These are phyloP conservation scores for Brassica hybrid DNA, from an alignment of 441 rosid species.

Conservation along the genomic window DNA sequence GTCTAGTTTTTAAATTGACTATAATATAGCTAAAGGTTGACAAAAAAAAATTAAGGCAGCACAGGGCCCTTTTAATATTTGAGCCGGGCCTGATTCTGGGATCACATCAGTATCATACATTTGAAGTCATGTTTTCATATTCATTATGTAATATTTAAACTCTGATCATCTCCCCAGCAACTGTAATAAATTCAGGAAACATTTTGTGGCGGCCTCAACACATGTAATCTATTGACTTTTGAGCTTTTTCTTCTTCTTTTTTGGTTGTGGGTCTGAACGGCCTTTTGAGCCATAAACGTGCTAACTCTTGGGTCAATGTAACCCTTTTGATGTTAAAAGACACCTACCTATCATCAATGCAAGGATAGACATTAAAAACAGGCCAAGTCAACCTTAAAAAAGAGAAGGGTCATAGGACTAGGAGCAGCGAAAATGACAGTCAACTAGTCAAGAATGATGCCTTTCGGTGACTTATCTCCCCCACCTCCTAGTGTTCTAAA, in stretches of 20 bases:
- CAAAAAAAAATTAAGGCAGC: no score
- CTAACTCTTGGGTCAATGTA: background rate
- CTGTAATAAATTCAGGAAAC: background rate
- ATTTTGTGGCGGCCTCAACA: background rate
- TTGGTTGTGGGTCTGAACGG: background rate
- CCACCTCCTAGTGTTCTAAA: slow-evolving; percentile 22
- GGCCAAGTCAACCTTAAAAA: slow-evolving; percentile 1
- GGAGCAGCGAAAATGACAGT: slow-evolving; percentile 24
- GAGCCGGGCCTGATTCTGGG: background rate
- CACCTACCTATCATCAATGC: background rate
- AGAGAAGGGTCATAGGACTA: background rate
- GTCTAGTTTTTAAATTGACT: no score
- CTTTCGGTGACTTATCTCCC: slow-evolving; percentile 32
- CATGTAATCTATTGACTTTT: background rate
- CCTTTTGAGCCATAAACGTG: background rate
- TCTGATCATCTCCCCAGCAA: no score
- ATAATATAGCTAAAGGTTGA: no score
- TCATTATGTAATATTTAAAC: background rate
- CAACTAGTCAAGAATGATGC: background rate
- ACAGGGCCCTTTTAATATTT: no score
- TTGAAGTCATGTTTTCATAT: slow-evolving; percentile 38
- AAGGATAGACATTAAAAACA: background rate
- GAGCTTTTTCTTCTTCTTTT: background rate
- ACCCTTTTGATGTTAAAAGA: background rate
- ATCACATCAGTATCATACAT: slow-evolving; percentile 37